These are phyloP conservation scores for Nectriaceae sp. DNA, from an alignment of 2,329 filamentous ascomycete genomes.

Conservation along the genomic window DNA sequence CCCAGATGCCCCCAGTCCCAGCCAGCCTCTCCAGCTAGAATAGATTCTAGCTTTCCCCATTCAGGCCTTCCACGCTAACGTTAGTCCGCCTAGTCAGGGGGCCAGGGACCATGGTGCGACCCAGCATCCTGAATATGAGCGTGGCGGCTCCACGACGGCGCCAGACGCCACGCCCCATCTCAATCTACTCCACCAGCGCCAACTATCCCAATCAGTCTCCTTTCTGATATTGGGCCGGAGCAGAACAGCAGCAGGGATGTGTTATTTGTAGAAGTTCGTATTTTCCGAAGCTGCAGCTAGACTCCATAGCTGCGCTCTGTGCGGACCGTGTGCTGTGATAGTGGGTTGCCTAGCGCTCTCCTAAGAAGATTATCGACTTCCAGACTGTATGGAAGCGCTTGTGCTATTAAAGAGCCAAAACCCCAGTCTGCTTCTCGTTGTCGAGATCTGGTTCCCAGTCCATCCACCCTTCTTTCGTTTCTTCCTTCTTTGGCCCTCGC, in stretches of 20 bases:
- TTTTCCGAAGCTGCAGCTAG: neutral
- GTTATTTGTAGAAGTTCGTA: neutral
- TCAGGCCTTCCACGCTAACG: too few species aligned
- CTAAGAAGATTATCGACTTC: neutral
- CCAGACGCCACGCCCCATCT: neutral
- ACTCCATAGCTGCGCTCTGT: neutral
- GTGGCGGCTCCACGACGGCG: neutral
- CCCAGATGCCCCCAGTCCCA: too few species aligned
- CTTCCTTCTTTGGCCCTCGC: neutral
- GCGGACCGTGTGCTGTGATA: neutral
- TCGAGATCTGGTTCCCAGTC: constrained; percentile 13
- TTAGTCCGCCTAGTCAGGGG: neutral
- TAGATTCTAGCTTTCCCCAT: too few species aligned
- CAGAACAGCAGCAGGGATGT: too few species aligned
- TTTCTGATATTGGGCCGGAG: neutral
- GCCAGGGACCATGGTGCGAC: neutral
- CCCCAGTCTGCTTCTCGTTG: constrained; percentile 1
- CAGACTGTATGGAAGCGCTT: neutral
- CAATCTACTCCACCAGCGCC: neutral
- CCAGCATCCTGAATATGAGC: neutral
- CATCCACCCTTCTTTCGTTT: constrained; percentile 19
- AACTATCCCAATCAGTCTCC: neutral
- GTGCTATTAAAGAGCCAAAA: neutral
- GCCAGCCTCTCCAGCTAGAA: too few species aligned
- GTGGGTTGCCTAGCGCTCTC: neutral